Conservation (phyloP, 441 rosid genomes). For the Codiaeum variegatum region DNA sequence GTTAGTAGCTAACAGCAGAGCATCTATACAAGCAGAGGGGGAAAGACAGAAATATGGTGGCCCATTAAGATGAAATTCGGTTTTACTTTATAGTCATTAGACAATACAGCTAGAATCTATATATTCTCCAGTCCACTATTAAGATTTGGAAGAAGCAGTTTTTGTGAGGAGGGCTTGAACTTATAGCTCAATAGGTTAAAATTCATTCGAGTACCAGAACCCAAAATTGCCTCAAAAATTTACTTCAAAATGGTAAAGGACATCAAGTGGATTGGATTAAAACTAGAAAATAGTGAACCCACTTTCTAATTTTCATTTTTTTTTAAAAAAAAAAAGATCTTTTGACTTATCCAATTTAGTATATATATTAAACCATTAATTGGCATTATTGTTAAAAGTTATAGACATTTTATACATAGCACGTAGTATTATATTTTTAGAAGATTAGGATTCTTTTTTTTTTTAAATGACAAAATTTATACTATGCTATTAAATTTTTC, state of each 20-base stretch:
- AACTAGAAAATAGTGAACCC: constrained; percentile 4
- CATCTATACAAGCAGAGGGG: too few species aligned
- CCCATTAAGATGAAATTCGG: constrained; percentile 18
- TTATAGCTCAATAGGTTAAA: background rate
- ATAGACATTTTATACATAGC: background rate
- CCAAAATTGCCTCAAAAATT: background rate
- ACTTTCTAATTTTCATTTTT: background rate
- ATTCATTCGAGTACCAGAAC: background rate
- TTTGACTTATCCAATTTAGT: background rate
- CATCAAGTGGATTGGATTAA: constrained; percentile 5
- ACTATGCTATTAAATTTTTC: constrained; percentile 2
- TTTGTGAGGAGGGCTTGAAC: background rate
- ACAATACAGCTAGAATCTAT: constrained; percentile 26
- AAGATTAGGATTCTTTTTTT: background rate
- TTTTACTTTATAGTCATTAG: constrained; percentile 23
- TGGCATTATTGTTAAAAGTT: background rate
- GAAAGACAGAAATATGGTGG: constrained; percentile 11
- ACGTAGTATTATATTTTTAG: background rate
- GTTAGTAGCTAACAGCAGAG: too few species aligned
- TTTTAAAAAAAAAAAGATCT: background rate
- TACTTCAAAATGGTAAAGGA: constrained; percentile 17
- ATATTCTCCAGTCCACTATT: constrained; percentile 34
- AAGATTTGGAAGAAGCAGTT: background rate
- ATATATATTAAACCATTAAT: background rate
- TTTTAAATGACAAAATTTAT: constrained; percentile 15